Evolutionary conservation across 192 early-diverging fungal genomes (phyloP).

Genomic region (Rhizoclosmatium globosum): DNA sequence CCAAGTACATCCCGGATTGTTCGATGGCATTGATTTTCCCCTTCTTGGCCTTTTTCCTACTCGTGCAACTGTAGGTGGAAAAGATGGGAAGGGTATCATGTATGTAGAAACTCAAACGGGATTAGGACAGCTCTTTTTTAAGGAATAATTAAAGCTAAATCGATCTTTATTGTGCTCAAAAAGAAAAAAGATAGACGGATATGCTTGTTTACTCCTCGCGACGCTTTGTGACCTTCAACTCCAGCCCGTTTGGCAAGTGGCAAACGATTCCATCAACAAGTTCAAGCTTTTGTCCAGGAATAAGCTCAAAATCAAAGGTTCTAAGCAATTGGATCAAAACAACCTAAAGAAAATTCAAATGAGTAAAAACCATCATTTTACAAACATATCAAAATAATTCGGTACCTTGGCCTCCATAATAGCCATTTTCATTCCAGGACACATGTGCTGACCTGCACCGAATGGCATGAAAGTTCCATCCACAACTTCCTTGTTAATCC

Average conservation of each 20-base stretch:
- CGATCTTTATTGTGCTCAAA: no score
- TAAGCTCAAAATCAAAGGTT: constrained; percentile 2
- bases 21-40: no score
- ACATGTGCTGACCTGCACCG: constrained; percentile 43
- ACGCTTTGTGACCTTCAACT: constrained; percentile 7
- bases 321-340: neutral
- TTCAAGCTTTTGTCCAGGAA: neutral
- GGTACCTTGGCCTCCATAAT: constrained; percentile 9
- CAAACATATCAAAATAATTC: no score
- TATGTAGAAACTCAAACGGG: no score
- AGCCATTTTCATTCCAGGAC: constrained; percentile 35
- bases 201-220: constrained; percentile 26
- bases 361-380: no score
- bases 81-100: no score
- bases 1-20: no score
- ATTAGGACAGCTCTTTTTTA: no score
- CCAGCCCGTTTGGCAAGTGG: constrained; percentile 9
- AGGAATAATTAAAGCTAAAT: no score
- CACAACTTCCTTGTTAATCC: constrained; percentile 50
- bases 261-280: constrained; percentile 19
- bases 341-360: neutral
- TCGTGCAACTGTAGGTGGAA: no score
- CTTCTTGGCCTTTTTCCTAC: no score
- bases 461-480: constrained; percentile 41
- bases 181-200: no score